phyloP scores from a whole-genome alignment of 768 basidiomycete genomes.

The Strobilomyces echinocephalus region DNA sequence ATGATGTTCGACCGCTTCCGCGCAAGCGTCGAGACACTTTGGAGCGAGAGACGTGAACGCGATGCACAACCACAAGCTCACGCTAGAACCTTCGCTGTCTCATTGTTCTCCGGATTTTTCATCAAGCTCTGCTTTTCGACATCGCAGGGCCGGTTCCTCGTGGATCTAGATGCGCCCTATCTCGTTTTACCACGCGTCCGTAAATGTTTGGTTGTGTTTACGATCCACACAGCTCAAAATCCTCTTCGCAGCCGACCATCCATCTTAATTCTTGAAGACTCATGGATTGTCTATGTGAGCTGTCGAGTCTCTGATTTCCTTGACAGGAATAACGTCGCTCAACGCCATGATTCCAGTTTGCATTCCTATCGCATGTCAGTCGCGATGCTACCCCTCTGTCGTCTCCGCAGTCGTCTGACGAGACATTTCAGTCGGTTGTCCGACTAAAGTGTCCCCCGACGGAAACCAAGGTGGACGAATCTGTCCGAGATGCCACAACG shows the following conservation, averaged over 20 bases:
- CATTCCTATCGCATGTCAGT: slow-evolving; percentile 48
- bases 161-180: slow-evolving; percentile 11
- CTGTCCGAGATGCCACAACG: slow-evolving; percentile 72
- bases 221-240: neutral
- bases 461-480: slow-evolving; percentile 48
- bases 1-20: slow-evolving; percentile 19
- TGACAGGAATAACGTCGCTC: neutral
- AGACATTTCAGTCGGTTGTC: slow-evolving; percentile 54
- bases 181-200: neutral
- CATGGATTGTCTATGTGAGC: slow-evolving; percentile 13
- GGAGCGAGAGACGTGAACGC: slow-evolving; percentile 15
- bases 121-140: slow-evolving; percentile 3
- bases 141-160: slow-evolving; percentile 20
- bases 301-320: neutral
- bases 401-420: slow-evolving; percentile 12
- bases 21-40: slow-evolving; percentile 16
- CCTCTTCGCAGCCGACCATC: neutral
- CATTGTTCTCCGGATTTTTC: slow-evolving; percentile 8
- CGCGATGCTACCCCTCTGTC: neutral
- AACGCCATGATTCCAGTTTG: slow-evolving; percentile 38
- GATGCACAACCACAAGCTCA: neutral
- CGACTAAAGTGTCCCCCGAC: slow-evolving; percentile 53
- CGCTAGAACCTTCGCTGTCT: neutral
- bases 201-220: neutral
- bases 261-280: neutral